phyloP scores from a whole-genome alignment of 2,329 filamentous ascomycete species.

The Ceratocystis lukuohia region DNA sequence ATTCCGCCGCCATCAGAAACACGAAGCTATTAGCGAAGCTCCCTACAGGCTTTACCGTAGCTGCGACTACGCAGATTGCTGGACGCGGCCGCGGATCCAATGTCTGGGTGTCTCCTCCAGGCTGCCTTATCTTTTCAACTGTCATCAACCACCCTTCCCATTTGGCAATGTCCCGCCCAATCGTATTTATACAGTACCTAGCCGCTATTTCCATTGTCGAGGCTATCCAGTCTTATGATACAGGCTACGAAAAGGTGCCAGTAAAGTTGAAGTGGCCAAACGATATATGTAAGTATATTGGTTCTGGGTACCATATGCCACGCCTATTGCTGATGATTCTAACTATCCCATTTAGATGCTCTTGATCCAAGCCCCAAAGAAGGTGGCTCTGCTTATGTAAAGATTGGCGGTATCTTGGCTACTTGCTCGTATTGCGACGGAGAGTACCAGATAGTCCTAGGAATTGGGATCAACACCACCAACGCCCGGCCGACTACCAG shows the following conservation, averaged over 20 bases:
- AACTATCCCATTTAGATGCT: slow-evolving; percentile 36
- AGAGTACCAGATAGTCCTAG: slow-evolving; percentile 73
- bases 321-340: not conserved
- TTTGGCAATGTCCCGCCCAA: slow-evolving; percentile 57
- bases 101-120: slow-evolving; percentile 85
- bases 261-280: slow-evolving; percentile 96
- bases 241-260: slow-evolving; percentile 59
- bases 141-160: slow-evolving; percentile 71
- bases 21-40: slow-evolving; percentile 59
- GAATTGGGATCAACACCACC: slow-evolving; percentile 73
- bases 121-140: slow-evolving; percentile 75
- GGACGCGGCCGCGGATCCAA: slow-evolving; percentile 82
- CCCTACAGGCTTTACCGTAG: slow-evolving; percentile 74
- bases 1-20: slow-evolving; percentile 42
- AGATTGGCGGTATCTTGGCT: slow-evolving; percentile 85
- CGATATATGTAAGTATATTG: slow-evolving; percentile 57
- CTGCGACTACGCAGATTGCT: slow-evolving; percentile 76
- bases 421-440: slow-evolving; percentile 69
- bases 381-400: slow-evolving; percentile 50
- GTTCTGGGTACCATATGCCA: slow-evolving; percentile 19
- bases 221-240: slow-evolving; percentile 67
- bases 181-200: slow-evolving; percentile 90
- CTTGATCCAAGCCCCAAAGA: slow-evolving; percentile 45
- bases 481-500: slow-evolving; percentile 81
- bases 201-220: slow-evolving; percentile 76